These are phyloP conservation scores for Rhodotorula sp. DNA, from an alignment of 1,284 basidiomycete genomes.

Conservation along the genomic window DNA sequence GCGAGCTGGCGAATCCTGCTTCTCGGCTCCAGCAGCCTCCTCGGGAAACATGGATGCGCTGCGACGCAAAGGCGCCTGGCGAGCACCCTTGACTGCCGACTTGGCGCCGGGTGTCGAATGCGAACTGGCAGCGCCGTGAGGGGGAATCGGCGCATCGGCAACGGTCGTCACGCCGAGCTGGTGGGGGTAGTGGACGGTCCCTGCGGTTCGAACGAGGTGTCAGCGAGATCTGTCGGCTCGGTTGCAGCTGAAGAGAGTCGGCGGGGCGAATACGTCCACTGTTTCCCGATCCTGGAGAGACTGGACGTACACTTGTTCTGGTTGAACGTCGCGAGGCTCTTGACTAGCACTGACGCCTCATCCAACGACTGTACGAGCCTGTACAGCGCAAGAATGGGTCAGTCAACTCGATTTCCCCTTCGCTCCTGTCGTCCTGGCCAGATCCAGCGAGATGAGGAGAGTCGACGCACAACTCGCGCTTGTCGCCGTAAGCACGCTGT, in stretches of 20 bases:
- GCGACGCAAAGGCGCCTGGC: constrained; percentile 18
- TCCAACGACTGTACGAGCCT: constrained; percentile 42
- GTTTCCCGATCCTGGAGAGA: not conserved
- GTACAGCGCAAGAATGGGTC: not conserved
- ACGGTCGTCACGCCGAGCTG: constrained; percentile 36
- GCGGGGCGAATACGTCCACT: not conserved
- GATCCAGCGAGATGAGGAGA: not conserved
- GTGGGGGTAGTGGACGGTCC: constrained; percentile 45
- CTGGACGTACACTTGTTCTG: constrained; percentile 39
- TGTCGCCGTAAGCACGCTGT: constrained; percentile 38
- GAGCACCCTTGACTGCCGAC: not conserved
- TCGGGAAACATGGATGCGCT: constrained; percentile 22
- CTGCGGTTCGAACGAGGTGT: constrained; percentile 3
- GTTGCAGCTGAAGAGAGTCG: too few relatives aligned
- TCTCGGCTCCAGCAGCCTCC: not conserved
- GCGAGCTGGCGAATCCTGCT: not conserved
- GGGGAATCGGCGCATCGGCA: not conserved
- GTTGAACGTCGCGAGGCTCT: constrained; percentile 37
- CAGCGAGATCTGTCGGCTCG: not conserved
- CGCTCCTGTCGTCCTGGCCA: not conserved
- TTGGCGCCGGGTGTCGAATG: constrained; percentile 13
- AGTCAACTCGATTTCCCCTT: not conserved
- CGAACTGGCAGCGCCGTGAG: constrained; percentile 7
- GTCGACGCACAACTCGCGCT: constrained; percentile 40
- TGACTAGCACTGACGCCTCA: constrained; percentile 34